These are phyloP conservation scores for Canavalia ensiformis DNA, from an alignment of 306 rosid genomes.

Conservation along the genomic window DNA sequence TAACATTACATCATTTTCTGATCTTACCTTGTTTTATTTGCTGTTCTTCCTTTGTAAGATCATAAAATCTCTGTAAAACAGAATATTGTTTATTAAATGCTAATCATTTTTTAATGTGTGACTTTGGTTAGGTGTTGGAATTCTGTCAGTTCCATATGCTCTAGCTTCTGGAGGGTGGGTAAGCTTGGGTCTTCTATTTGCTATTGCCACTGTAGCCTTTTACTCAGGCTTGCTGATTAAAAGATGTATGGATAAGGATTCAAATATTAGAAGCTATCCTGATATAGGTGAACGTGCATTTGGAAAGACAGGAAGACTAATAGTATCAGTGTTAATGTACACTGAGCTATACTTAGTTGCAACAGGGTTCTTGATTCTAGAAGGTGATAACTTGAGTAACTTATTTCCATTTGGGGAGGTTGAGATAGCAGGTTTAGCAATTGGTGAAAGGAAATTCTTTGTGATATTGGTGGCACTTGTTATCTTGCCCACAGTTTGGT, in stretches of 20 bases:
- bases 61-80: no score
- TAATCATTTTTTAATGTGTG: background rate
- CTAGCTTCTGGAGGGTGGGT: slow-evolving; percentile 88
- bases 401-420: slow-evolving; percentile 56
- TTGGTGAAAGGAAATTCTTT: slow-evolving; percentile 61
- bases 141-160: slow-evolving; percentile 85
- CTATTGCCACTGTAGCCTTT: slow-evolving; percentile 59
- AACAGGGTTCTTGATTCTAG: slow-evolving; percentile 80
- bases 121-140: slow-evolving; percentile 73
- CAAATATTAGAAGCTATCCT: slow-evolving; percentile 70
- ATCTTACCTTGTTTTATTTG: background rate
- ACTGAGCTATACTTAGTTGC: slow-evolving; percentile 79
- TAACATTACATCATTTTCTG: no score
- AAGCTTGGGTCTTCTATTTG: slow-evolving; percentile 67
- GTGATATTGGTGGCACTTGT: slow-evolving; percentile 65
- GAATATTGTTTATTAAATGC: background rate
- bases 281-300: slow-evolving; percentile 84
- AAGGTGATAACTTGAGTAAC: slow-evolving; percentile 78
- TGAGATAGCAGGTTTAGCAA: slow-evolving; percentile 54
- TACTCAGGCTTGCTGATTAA: slow-evolving; percentile 73
- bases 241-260: slow-evolving; percentile 75
- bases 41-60: no score
- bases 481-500: slow-evolving; percentile 82
- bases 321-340: slow-evolving; percentile 70
- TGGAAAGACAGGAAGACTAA: slow-evolving; percentile 64